Conservation (phyloP, 2,329 filamentous ascomycete genomes). For the Stemphylium beticola region DNA sequence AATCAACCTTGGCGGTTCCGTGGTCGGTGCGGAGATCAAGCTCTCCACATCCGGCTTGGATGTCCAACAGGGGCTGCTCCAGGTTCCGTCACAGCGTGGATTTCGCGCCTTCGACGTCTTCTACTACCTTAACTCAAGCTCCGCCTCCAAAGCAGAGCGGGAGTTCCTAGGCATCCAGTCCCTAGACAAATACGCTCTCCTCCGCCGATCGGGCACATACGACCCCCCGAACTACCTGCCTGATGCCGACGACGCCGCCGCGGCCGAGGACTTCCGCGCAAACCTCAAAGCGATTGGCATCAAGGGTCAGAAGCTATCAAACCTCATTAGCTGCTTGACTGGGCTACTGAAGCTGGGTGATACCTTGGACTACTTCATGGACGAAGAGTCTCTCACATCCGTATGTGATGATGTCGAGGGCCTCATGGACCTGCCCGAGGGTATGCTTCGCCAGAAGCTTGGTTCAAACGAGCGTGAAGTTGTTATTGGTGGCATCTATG, state of each 20-base stretch:
- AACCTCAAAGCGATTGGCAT: constrained; percentile 92
- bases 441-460: constrained; percentile 77
- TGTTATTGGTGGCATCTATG: constrained; percentile 86
- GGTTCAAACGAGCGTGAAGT: constrained; percentile 83
- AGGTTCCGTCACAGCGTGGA: constrained; percentile 78
- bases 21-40: constrained; percentile 76
- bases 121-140: constrained; percentile 93
- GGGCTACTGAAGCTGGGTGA: constrained; percentile 92
- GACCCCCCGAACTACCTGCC: constrained; percentile 85
- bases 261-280: constrained; percentile 89
- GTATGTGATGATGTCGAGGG: constrained; percentile 89
- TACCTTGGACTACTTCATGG: constrained; percentile 81
- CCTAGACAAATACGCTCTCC: constrained; percentile 76
- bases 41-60: constrained; percentile 89
- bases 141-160: constrained; percentile 84
- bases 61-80: constrained; percentile 77
- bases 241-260: constrained; percentile 88
- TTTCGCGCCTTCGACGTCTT: constrained; percentile 97
- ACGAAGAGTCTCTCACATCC: constrained; percentile 82
- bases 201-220: constrained; percentile 85
- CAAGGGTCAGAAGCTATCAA: constrained; percentile 81
- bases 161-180: constrained; percentile 85
- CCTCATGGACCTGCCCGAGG: constrained; percentile 84
- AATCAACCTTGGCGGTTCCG: constrained; percentile 78
- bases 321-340: constrained; percentile 83